Base-by-base conservation (phyloP, 345 rosid genomes). In the Hevea brasiliensis region DNA sequence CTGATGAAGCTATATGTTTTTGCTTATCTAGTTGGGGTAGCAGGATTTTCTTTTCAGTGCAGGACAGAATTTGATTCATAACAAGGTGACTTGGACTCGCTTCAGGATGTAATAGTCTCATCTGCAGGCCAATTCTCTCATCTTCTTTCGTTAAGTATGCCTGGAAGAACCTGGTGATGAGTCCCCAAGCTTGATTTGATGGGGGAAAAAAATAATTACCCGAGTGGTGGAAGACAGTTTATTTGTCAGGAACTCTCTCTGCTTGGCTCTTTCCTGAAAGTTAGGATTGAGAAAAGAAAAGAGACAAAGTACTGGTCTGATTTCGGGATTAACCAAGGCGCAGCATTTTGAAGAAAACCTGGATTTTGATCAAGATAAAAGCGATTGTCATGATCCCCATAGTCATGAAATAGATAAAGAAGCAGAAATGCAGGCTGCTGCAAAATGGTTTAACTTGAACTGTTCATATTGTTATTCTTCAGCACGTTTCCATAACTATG, bases 181-280 rank as follows among this genome's bases (percentile, higher is more conserved):
- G 61, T 42, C 70, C 74, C 79, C 79, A 76, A 17, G 56, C 79
- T 13, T 41, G 23, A 70, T 76, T 76, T n/a, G 74, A 61, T 5
- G 77, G 77, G 65, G 57, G 72, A 64, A 74, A 56, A 27, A 74
- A 67, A 32, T 74, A 74, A 3, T 63, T 24, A 9, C 55, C 51
- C 59, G 67, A 9, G 59, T 56, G 66, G 13, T 66, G 59, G 20
- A 74, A 74, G 20, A 74, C 67, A 1, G 67, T 21, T 4, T 59
- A 66, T 58, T 74, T 59, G 45, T 74, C 66, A 42, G 72, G 77
- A 59, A 74, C 67, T 14, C 70, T 67, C n/a, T 23, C 20, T 74
- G 61, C 12, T 59, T 3, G 48, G 50, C 14, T 74, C 37, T 35
- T 74, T 26, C 32, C 27, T 29, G 51, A 67, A 74, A 27, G 70